Conservation (phyloP, 208 protist genomes). For the Kentomonas sorsogonicus region DNA sequence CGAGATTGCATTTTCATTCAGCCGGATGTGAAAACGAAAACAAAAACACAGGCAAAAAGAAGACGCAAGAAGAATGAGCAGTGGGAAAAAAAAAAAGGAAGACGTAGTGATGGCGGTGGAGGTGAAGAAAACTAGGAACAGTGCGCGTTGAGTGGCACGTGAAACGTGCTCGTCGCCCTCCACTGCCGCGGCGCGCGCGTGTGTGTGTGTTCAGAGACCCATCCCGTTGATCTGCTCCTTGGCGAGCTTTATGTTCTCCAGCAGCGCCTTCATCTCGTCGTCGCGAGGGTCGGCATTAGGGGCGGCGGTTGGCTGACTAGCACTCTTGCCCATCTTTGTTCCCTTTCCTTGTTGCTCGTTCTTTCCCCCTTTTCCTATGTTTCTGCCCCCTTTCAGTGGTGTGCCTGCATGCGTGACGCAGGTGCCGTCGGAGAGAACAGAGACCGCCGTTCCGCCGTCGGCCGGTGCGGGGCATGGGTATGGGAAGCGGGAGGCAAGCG, state of each 20-base stretch:
- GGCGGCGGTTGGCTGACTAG: too few relatives aligned
- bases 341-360: background rate
- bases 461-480: slow-evolving; percentile 28
- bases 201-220: background rate
- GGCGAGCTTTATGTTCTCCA: slow-evolving; percentile 79
- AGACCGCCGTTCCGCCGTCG: too few relatives aligned
- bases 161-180: too few relatives aligned
- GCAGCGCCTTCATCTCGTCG: slow-evolving; percentile 61
- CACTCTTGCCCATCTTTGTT: background rate
- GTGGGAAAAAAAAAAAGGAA: too few relatives aligned
- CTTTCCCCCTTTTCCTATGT: background rate
- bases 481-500: slow-evolving; percentile 43
- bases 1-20: too few relatives aligned
- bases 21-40: too few relatives aligned
- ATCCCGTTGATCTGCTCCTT: slow-evolving; percentile 51
- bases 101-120: too few relatives aligned
- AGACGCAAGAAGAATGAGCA: too few relatives aligned
- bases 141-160: too few relatives aligned
- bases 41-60: too few relatives aligned
- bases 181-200: background rate
- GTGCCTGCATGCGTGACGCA: slow-evolving; percentile 88
- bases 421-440: slow-evolving; percentile 63
- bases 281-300: slow-evolving; percentile 37
- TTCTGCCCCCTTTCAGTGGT: too few relatives aligned
- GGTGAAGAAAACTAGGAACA: too few relatives aligned